Percentiles rank a stretch among this genome's conserved stretches.
Conservation (phyloP, 495 filamentous ascomycete species). For the Polyplosphaeria fusca region DNA sequence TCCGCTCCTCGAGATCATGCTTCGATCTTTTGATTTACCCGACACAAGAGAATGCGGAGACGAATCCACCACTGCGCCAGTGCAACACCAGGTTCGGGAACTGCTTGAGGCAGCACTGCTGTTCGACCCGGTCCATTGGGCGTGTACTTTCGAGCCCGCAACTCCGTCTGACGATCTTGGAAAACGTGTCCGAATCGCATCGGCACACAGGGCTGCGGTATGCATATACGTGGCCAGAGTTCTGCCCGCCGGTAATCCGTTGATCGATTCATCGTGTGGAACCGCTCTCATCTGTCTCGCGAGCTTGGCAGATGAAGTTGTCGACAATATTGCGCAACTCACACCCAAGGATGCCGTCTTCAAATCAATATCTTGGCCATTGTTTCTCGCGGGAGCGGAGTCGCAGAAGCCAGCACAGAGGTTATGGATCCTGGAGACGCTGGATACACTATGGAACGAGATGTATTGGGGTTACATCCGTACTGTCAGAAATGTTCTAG, state of each 20-base stretch:
- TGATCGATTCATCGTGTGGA: conserved; percentile 9
- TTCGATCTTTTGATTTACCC: conserved; percentile 19
- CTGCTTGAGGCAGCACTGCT: conserved; percentile 7
- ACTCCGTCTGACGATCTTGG: conserved; percentile 25
- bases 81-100: conserved; percentile 4
- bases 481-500: conserved; percentile 19
- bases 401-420: conserved; percentile 14
- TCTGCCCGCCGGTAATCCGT: conserved; percentile 8
- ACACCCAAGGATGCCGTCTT: conserved; percentile 17
- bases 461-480: conserved; percentile 32
- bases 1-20: conserved; percentile 26
- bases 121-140: conserved; percentile 23
- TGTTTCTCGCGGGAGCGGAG: conserved; percentile 31
- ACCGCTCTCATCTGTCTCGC: conserved; percentile 13
- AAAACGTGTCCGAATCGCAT: conserved; percentile 23
- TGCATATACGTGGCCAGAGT: conserved; percentile 26
- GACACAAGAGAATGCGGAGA: neutral
- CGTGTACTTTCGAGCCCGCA: conserved; percentile 5
- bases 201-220: conserved; percentile 27
- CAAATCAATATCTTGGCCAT: conserved; percentile 28
- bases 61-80: neutral
- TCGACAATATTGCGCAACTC: conserved; percentile 23
- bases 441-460: conserved; percentile 15
- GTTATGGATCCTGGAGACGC: conserved; percentile 16
- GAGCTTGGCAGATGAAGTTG: conserved; percentile 19